These are phyloP conservation scores for Erigeron philadelphicus DNA, from an alignment of 140 eudicot genomes.

Conservation along the genomic window DNA sequence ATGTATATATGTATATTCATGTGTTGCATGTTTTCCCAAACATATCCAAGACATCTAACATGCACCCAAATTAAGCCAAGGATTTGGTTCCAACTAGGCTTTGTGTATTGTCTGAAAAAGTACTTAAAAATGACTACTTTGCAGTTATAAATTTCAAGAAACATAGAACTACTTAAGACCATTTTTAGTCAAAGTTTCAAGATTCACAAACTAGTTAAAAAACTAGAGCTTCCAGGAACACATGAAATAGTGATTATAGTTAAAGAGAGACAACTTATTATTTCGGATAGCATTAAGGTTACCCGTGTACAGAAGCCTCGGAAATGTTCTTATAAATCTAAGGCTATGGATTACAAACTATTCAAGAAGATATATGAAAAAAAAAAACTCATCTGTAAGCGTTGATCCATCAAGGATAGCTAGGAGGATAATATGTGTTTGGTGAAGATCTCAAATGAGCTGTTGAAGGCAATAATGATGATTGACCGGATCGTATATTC, in stretches of 20 bases:
- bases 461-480: constrained; percentile 23
- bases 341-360: constrained; percentile 9
- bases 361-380: constrained; percentile 16
- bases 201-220: background rate
- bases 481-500: constrained; percentile 28
- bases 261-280: constrained; percentile 22
- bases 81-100: too few relatives aligned
- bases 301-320: constrained; percentile 28
- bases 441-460: constrained; percentile 35
- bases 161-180: too few relatives aligned
- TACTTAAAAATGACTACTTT: too few relatives aligned
- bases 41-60: background rate
- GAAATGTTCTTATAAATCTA: constrained; percentile 31
- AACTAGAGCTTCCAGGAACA: background rate
- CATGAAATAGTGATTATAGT: constrained; percentile 25
- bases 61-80: too few relatives aligned
- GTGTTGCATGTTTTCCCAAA: background rate
- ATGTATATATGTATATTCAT: background rate
- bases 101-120: too few relatives aligned
- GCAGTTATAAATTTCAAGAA: too few relatives aligned
- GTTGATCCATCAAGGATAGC: constrained; percentile 30
- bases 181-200: too few relatives aligned
- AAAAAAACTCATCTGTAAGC: constrained; percentile 37
- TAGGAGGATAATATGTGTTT: constrained; percentile 30
- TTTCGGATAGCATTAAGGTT: constrained; percentile 22